Percentiles rank a stretch among this genome's conserved stretches.
Conservation (phyloP, 2,329 filamentous ascomycete species). For the Didymosphaeria variabile region DNA sequence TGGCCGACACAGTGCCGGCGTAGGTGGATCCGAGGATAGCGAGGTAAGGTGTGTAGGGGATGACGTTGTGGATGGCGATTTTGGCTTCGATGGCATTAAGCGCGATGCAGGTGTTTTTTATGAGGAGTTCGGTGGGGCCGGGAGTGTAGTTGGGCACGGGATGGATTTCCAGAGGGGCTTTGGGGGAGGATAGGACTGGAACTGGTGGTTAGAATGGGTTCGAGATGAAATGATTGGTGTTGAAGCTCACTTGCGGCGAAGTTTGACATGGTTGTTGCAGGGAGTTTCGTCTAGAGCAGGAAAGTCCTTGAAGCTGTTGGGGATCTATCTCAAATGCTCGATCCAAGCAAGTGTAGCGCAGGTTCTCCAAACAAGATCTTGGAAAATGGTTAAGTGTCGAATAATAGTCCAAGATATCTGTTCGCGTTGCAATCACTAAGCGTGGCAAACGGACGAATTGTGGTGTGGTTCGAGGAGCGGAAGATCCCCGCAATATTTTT, state of each 20-base stretch:
- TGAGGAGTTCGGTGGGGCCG: conserved; percentile 23
- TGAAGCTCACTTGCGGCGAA: conserved; percentile 1
- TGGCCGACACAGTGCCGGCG: background rate
- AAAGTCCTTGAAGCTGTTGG: background rate
- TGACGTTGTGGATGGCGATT: conserved; percentile 15
- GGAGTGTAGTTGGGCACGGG: conserved; percentile 15
- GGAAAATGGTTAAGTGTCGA: background rate
- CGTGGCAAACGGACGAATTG: background rate
- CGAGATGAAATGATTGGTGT: background rate
- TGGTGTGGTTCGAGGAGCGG: background rate
- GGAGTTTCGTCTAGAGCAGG: background rate
- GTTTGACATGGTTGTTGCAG: background rate
- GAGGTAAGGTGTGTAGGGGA: conserved; percentile 26
- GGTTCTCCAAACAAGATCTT: too few relatives aligned
- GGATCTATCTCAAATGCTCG: background rate
- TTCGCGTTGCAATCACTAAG: background rate
- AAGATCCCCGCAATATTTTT: background rate
- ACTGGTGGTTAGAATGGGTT: background rate
- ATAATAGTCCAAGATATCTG: background rate
- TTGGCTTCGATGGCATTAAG: conserved; percentile 38
- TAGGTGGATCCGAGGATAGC: conserved; percentile 25
- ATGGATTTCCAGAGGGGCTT: background rate
- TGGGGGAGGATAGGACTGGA: background rate
- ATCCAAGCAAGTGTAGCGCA: background rate
- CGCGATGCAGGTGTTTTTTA: conserved; percentile 35